Evolutionary conservation across 208 protist genomes (phyloP).

Genomic region (Trypanosomatidae sp.): DNA sequence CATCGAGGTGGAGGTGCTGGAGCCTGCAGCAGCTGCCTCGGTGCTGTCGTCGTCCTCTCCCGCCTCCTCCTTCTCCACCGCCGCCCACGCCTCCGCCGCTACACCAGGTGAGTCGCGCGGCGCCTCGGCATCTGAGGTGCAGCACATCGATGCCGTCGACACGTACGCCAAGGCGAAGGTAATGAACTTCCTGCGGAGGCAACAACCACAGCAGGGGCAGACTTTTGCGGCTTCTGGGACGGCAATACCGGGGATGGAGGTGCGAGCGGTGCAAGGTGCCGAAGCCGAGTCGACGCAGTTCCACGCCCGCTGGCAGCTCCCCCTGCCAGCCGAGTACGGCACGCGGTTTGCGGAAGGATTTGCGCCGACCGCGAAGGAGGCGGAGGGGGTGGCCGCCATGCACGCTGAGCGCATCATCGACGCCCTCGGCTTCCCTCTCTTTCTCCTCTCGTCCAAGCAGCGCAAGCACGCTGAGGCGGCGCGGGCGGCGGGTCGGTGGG

Average conservation of each 20-base stretch:
- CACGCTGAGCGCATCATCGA: slow-evolving; percentile 90
- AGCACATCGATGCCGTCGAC: slow-evolving; percentile 58
- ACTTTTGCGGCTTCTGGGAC: neutral
- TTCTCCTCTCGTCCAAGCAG: slow-evolving; percentile 77
- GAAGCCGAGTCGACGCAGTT: slow-evolving; percentile 28
- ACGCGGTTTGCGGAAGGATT: slow-evolving; percentile 78
- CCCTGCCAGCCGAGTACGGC: slow-evolving; percentile 68
- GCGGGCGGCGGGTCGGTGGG: slow-evolving; percentile 59
- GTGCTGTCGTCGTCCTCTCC: too few relatives aligned
- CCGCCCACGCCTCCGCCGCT: too few relatives aligned
- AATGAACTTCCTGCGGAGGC: slow-evolving; percentile 67
- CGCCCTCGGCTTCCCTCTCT: slow-evolving; percentile 74
- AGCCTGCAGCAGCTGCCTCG: too few relatives aligned
- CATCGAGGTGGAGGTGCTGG: too few relatives aligned
- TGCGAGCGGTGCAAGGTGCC: slow-evolving; percentile 58
- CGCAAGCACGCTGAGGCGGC: slow-evolving; percentile 74
- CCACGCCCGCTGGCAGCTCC: slow-evolving; percentile 61
- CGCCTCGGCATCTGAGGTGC: too few relatives aligned
- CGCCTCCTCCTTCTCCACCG: too few relatives aligned
- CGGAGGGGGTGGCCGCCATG: slow-evolving; percentile 79
- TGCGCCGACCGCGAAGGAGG: slow-evolving; percentile 62
- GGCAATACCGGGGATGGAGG: too few relatives aligned
- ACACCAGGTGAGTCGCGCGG: too few relatives aligned
- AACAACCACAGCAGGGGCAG: slow-evolving; percentile 9
- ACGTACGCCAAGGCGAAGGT: slow-evolving; percentile 75